Evolutionary conservation across 1,284 basidiomycete genomes (phyloP).

Genomic region (Puccinia novopanici): DNA sequence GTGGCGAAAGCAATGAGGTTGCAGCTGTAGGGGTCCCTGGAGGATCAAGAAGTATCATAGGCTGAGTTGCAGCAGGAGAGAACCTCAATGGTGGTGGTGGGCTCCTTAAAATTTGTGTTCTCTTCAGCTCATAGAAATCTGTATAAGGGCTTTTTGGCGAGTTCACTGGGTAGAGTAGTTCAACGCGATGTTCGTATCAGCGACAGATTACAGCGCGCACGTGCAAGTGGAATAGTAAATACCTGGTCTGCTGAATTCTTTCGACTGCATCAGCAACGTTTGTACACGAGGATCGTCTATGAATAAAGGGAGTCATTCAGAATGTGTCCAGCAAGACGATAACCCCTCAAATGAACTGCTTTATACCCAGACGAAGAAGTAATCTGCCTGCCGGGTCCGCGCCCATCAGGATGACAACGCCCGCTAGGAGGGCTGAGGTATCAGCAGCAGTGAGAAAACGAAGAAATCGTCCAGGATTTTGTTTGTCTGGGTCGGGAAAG

Average conservation of each 20-base stretch:
- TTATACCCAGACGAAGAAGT: conserved; percentile 26
- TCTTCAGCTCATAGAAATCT: conserved; percentile 13
- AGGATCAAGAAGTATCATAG: background rate
- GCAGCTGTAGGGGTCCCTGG: background rate
- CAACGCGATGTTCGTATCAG: background rate
- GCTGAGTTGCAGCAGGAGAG: conserved; percentile 21
- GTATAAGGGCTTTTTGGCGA: conserved; percentile 27
- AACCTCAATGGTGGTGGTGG: conserved; percentile 26
- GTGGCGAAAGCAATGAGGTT: background rate
- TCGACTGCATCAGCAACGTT: conserved; percentile 28
- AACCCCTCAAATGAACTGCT: background rate
- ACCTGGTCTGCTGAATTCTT: conserved; percentile 19
- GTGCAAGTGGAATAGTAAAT: background rate
- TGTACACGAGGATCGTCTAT: conserved; percentile 16
- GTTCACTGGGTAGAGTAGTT: background rate
- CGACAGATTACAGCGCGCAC: background rate
- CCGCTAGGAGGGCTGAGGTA: conserved; percentile 27
- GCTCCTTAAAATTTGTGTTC: conserved; percentile 20
- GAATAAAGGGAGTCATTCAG: background rate
- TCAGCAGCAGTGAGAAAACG: conserved; percentile 31
- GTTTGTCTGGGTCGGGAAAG: conserved; percentile 12
- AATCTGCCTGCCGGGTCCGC: conserved; percentile 23
- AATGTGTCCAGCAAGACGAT: background rate
- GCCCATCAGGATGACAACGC: conserved; percentile 28
- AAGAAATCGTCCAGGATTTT: conserved; percentile 36